Conservation (phyloP, 768 basidiomycete genomes). For the Macrocybe gigantea region DNA sequence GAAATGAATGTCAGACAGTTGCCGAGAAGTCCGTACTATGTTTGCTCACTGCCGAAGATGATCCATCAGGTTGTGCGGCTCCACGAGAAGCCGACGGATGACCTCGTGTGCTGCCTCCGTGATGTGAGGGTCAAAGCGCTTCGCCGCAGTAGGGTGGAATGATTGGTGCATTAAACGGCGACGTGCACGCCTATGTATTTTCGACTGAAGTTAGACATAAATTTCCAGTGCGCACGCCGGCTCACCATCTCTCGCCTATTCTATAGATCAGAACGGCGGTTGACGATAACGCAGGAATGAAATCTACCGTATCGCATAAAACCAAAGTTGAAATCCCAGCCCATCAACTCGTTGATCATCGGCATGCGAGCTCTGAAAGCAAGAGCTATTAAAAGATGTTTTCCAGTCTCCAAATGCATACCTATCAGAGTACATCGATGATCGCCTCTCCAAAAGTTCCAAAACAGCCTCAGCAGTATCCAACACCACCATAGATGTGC, state of each 20-base stretch:
- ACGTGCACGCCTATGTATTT: slow-evolving; percentile 10
- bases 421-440: slow-evolving; percentile 16
- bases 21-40: not conserved
- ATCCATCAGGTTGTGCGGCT: slow-evolving; percentile 9
- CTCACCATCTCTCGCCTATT: slow-evolving; percentile 9
- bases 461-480: slow-evolving; percentile 14
- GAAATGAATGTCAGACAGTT: not conserved
- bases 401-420: not conserved
- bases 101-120: slow-evolving; percentile 10
- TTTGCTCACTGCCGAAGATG: slow-evolving; percentile 14
- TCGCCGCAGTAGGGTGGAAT: slow-evolving; percentile 12
- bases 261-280: slow-evolving; percentile 2
- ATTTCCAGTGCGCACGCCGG: not conserved
- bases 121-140: slow-evolving; percentile 12
- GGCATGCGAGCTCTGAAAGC: slow-evolving; percentile 5
- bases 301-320: slow-evolving; percentile 2
- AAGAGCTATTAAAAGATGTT: not conserved
- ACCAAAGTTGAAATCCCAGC: slow-evolving; percentile 1
- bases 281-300: slow-evolving; percentile 8
- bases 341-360: slow-evolving; percentile 9
- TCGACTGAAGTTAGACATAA: not conserved
- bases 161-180: slow-evolving; percentile 13
- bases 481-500: slow-evolving; percentile 15
- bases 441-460: slow-evolving; percentile 19
- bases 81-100: slow-evolving; percentile 11